Evolutionary conservation across 805 yeast species (phyloP).

Genomic region (Nakazawaea laoshanensis): DNA sequence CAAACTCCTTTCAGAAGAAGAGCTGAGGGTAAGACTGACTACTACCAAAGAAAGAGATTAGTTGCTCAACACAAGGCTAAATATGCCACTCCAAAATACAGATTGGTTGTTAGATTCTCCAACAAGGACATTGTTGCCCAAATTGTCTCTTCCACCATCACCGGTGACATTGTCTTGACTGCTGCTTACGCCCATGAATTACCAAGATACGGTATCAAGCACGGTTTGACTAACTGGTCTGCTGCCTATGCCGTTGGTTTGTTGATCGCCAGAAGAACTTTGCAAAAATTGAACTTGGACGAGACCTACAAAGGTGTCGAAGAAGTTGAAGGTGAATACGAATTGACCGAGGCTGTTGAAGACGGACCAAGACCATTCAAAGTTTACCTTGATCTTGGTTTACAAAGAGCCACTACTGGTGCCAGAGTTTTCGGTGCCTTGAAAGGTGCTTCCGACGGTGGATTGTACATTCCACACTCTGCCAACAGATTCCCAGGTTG

Average conservation of each 20-base stretch:
- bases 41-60: conserved; percentile 99
- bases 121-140: conserved; percentile 99
- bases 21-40: conserved; percentile 99
- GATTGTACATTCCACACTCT: conserved; percentile 97
- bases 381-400: conserved; percentile 98
- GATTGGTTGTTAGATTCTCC: conserved; percentile 99
- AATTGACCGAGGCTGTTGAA: conserved; percentile 98
- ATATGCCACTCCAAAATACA: conserved; percentile 99
- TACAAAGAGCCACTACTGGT: conserved; percentile 99
- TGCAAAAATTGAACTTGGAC: conserved; percentile 95
- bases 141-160: conserved; percentile 91
- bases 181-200: conserved; percentile 99
- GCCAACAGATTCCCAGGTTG: conserved; percentile 99
- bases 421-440: conserved; percentile 99
- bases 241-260: conserved; percentile 99
- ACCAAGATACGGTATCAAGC: conserved; percentile 94
- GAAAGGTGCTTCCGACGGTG: conserved; percentile 99
- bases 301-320: conserved; percentile 98
- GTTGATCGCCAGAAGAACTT: conserved; percentile 97
- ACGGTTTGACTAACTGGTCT: conserved; percentile 99
- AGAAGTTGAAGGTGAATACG: conserved; percentile 99
- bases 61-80: conserved; percentile 99
- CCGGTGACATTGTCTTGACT: conserved; percentile 92
- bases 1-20: conserved; percentile 99
- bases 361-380: conserved; percentile 99